Percentiles rank a stretch among this genome's conserved stretches.
Evolutionary conservation across 2,329 filamentous ascomycete species (phyloP).

Genomic region (Nothophoma quercina): DNA sequence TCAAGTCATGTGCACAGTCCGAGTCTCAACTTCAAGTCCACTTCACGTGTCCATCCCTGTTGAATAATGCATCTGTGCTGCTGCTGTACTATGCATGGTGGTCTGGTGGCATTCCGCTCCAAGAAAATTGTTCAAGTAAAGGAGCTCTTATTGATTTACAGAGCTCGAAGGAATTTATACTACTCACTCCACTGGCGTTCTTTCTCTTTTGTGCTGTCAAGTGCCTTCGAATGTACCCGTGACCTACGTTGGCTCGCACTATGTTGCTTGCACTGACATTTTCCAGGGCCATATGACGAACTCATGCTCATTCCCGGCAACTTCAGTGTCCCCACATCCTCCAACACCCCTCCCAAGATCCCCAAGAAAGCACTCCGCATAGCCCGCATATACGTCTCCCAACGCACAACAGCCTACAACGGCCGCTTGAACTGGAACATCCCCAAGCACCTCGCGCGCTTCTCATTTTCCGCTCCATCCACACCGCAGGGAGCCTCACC

Average conservation of each 20-base stretch:
- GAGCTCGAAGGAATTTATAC: too few species aligned
- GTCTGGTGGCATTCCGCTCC: too few species aligned
- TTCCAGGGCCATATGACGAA: slow-evolving; percentile 42
- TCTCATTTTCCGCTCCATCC: slow-evolving; percentile 38
- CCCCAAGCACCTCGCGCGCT: slow-evolving; percentile 46
- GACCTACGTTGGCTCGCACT: too few species aligned
- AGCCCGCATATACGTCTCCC: slow-evolving; percentile 44
- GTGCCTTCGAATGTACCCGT: too few species aligned
- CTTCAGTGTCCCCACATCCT: slow-evolving; percentile 35
- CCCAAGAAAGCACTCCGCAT: slow-evolving; percentile 41
- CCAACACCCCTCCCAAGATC: slow-evolving; percentile 23
- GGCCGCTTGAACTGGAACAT: slow-evolving; percentile 48
- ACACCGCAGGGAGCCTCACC: slow-evolving; percentile 24
- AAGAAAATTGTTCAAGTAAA: too few species aligned
- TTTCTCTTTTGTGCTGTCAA: not conserved
- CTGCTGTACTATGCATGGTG: too few species aligned
- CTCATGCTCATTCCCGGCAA: slow-evolving; percentile 42
- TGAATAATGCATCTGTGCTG: too few species aligned
- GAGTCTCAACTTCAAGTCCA: too few species aligned
- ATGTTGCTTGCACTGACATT: not conserved
- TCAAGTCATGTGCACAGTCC: too few species aligned
- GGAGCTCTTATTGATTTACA: too few species aligned
- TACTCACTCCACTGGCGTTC: too few species aligned
- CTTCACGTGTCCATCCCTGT: too few species aligned
- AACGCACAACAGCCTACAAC: slow-evolving; percentile 44